Evolutionary conservation across 1,284 basidiomycete genomes (phyloP), one percentile per base, ranked within the genome.

Genomic region (Phylloboletellus chloephorus): DNA sequence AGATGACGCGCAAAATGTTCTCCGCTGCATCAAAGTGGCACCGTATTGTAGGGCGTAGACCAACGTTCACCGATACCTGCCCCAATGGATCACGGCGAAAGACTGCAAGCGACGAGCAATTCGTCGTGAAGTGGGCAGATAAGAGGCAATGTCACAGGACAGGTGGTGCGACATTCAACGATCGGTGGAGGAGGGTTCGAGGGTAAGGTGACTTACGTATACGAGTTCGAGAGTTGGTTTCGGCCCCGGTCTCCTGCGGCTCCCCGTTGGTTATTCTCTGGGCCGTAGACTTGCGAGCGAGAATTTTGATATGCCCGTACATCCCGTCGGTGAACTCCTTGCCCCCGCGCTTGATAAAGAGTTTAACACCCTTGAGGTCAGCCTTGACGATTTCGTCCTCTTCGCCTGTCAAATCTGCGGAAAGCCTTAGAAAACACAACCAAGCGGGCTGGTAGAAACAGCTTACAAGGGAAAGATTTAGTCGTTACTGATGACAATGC

Each of bases 81-180:
- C 76, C 75, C 22, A 82, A 59, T 1, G 78, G 78, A 49, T 82
- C 80, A 5, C 80, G 74, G 12, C 79, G 74, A 61, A 82, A 82
- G 10, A 82, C 79, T 81, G 44, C 16, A 19, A 13, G 36, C 8
- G 37, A 22, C 20, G 1, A 34, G 23, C 16, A 23, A 26, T 32
- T 36, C 26, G 25, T 34, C 12, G 30, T 26, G 16, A 26, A 33
- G 17, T 21, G 28, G 8, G 23, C 41, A 28, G 26, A 3, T 4
- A 26, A 32, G 22, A 33, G 17, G 36, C 19, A 22, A 34, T 29
- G 17, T 41, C 39, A 52, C 40, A 44, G 32, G 36, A 39, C 32
- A 23, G 7, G 43, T 30, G 46, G 35, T 23, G 32, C 12, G 21
- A 34, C 7, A 34, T 49, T 61, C 11, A 63, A 58, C 25, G 46